These are phyloP conservation scores for Camelina laxa DNA, from an alignment of 345 rosid species.

Conservation along the genomic window DNA sequence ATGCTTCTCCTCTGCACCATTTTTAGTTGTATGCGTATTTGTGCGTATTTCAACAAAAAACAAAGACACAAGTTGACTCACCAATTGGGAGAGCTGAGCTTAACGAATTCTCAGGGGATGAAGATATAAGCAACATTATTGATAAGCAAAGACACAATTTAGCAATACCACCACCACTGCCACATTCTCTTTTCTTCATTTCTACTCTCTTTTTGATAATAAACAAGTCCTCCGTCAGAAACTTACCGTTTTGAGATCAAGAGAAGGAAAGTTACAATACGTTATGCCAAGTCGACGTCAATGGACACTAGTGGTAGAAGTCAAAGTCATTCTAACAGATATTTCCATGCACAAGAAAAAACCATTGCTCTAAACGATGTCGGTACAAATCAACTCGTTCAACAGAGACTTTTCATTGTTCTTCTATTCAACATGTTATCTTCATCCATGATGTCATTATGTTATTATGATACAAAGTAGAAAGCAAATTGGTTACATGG, in stretches of 20 bases:
- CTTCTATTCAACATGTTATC: too few relatives aligned
- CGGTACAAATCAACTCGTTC: too few relatives aligned
- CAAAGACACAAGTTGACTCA: neutral
- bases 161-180: neutral
- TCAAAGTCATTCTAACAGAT: neutral
- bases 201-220: neutral
- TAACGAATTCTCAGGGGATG: neutral
- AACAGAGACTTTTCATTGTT: too few relatives aligned
- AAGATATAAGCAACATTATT: neutral
- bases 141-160: constrained; percentile 7
- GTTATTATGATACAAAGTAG: too few relatives aligned
- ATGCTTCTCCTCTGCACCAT: neutral
- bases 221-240: neutral
- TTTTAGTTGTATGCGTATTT: neutral
- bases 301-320: neutral
- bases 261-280: too few relatives aligned
- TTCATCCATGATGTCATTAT: too few relatives aligned
- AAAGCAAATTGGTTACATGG: neutral
- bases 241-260: too few relatives aligned
- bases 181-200: neutral
- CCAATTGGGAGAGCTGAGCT: neutral
- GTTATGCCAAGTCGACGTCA: neutral
- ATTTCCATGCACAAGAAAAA: too few relatives aligned
- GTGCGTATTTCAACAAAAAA: neutral
- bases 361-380: too few relatives aligned